Conservation (phyloP, 2,329 filamentous ascomycete genomes). For the Thermomyces lanuginosus region DNA sequence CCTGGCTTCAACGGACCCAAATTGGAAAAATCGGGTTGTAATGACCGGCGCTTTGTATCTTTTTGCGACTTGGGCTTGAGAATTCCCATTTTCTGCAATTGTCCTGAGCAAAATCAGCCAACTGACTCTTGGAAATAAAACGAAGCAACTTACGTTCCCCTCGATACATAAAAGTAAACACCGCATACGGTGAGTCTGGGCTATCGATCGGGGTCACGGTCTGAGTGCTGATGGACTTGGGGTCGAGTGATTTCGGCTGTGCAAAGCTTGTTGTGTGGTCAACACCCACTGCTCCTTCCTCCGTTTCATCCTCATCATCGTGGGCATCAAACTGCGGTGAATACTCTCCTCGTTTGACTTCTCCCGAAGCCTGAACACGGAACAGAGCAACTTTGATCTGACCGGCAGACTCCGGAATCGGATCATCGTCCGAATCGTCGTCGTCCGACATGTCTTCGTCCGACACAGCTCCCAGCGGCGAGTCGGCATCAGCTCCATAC, state of each 20-base stretch:
- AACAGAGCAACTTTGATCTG: conserved; percentile 98
- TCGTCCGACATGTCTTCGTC: conserved; percentile 49
- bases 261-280: conserved; percentile 97
- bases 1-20: conserved; percentile 68
- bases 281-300: conserved; percentile 49
- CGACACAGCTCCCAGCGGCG: conserved; percentile 56
- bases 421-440: conserved; percentile 69
- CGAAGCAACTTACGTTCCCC: conserved; percentile 59
- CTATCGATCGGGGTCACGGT: conserved; percentile 97
- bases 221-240: conserved; percentile 94
- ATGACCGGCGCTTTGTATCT: conserved; percentile 59
- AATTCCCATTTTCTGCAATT: conserved; percentile 94
- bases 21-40: conserved; percentile 69
- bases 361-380: conserved; percentile 81
- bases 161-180: conserved; percentile 95
- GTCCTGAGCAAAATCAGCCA: conserved; percentile 38
- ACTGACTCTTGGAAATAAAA: conserved; percentile 6
- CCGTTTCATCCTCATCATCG: conserved; percentile 68
- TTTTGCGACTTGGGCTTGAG: conserved; percentile 50
- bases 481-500: conserved; percentile 61
- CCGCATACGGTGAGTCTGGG: conserved; percentile 86
- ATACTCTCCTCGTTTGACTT: conserved; percentile 96
- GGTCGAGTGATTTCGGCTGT: conserved; percentile 87
- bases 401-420: conserved; percentile 75
- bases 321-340: conserved; percentile 95